Evolutionary conservation across 75 land plant species (phyloP).

Genomic region (Pinus taeda): DNA sequence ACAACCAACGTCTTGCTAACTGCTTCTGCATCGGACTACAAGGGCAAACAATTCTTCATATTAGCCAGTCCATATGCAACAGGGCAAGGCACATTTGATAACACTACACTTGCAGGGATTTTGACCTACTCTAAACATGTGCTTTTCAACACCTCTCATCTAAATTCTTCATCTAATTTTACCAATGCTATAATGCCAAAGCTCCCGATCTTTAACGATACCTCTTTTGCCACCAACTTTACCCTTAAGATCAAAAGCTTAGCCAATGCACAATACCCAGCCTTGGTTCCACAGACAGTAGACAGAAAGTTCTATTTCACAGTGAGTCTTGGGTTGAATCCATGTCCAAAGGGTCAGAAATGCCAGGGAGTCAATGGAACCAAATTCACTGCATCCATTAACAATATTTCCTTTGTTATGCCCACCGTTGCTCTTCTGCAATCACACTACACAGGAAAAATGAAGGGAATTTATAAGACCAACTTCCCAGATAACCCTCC

Average conservation of each 20-base stretch:
- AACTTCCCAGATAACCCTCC: conserved; percentile 30
- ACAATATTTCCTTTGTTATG: conserved; percentile 50
- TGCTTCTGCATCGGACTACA: conserved; percentile 27
- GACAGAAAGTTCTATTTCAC: conserved; percentile 43
- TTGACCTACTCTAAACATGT: conserved; percentile 12
- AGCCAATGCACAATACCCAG: conserved; percentile 30
- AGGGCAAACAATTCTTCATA: conserved; percentile 25
- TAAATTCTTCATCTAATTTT: background rate
- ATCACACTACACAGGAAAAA: conserved; percentile 25
- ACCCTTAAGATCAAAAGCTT: conserved; percentile 30
- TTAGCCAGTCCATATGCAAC: conserved; percentile 31
- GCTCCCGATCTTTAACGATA: conserved; percentile 41
- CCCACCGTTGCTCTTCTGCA: conserved; percentile 40
- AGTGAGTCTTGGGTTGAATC: conserved; percentile 32
- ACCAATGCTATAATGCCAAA: conserved; percentile 9
- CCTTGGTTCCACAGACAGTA: conserved; percentile 43
- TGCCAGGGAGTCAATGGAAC: conserved; percentile 40
- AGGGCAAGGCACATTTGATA: conserved; percentile 33
- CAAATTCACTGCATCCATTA: conserved; percentile 46
- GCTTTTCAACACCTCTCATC: background rate
- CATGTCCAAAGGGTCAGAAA: conserved; percentile 29
- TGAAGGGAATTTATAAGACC: conserved; percentile 25
- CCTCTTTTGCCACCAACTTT: conserved; percentile 29
- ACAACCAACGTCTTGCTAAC: conserved; percentile 49
- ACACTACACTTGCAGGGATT: conserved; percentile 31